phyloP scores from a whole-genome alignment of 2,329 filamentous ascomycete genomes.

The Diaporthe batatas region DNA sequence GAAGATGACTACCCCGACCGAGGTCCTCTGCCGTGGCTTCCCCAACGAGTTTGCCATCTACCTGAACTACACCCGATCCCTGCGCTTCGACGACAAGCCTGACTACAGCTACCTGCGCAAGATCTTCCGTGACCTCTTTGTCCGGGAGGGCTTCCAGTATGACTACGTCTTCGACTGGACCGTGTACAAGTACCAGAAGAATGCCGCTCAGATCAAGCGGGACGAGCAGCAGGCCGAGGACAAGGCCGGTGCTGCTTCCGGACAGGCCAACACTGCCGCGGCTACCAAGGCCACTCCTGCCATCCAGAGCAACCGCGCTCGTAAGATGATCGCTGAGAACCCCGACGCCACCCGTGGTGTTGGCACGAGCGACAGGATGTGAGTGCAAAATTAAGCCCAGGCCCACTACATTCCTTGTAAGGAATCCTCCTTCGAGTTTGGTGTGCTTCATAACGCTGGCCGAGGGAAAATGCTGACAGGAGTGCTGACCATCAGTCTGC shows the following conservation, averaged over 20 bases:
- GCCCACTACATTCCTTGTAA: constrained; percentile 83
- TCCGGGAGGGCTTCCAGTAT: constrained; percentile 99
- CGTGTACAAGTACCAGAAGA: constrained; percentile 99
- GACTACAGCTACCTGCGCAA: constrained; percentile 99
- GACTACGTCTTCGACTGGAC: constrained; percentile 99
- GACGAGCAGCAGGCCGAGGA: constrained; percentile 83
- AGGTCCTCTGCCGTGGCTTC: constrained; percentile 98
- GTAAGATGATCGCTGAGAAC: constrained; percentile 85
- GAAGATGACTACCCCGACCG: constrained; percentile 99
- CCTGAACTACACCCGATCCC: constrained; percentile 97
- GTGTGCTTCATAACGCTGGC: constrained; percentile 82
- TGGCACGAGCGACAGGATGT: constrained; percentile 93
- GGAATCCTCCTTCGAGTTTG: constrained; percentile 88
- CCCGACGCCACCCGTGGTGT: constrained; percentile 81
- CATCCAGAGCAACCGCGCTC: constrained; percentile 81
- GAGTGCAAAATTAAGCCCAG: constrained; percentile 78
- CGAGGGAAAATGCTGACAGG: constrained; percentile 81
- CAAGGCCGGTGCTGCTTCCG: constrained; percentile 77
- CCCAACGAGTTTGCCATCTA: constrained; percentile 99
- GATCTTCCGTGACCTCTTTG: constrained; percentile 99
- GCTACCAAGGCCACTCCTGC: constrained; percentile 72
- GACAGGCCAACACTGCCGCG: constrained; percentile 69
- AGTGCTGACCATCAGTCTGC: constrained; percentile 87
- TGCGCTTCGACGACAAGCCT: constrained; percentile 99
- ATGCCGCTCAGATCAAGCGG: constrained; percentile 92